Base-by-base conservation (phyloP, 73 alveolate species). In the Tetrahymena thermophila region DNA sequence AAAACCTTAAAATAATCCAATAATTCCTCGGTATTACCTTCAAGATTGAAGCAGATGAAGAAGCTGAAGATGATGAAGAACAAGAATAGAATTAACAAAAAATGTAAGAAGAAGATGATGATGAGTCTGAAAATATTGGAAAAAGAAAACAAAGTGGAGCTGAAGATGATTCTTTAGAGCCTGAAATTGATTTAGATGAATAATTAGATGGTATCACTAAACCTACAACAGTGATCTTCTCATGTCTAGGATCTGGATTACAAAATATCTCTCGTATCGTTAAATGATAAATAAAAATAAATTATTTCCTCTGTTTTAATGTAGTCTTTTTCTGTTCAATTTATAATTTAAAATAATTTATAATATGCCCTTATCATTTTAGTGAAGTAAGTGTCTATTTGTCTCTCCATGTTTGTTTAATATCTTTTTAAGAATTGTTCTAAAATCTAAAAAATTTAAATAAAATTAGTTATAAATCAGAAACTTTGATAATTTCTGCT, bases 171-270 rank as follows among this genome's bases (percentile, higher is more conserved):
- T 71, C 89, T 71, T 71, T 71, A 71, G 89, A 71, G 11, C 89
- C 89, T 10, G 89, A 71, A 71, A 71, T 71, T 71, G 89, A 71
- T 71, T 71, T 71, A 71, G 96, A 57, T 85, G 95, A 94, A 93
- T 93, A 93, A 58, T 85, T 57, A 21, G 96, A 56, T 15, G 97
- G 85, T 17, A n/a, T 21, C 40, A 97, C 98, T 25, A 94, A 94
- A n/a, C 98, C 98, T 37, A 96, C 97, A 85, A 96, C 96, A 94
- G 96, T 95, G 95, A 96, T 98, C 84, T 98, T 98, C 96, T 96
- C 99, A 17, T 98, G 99, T 95, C 96, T 98, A 43, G 99, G 99
- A 38, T 95, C 96, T 55, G 99, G 99, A 8, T 98, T 98, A 44
- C 96, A 96, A 93, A 98, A 98, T 96, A 97, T 98, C 9, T 98